Evolutionary conservation across 164 flowering plant species (phyloP).

Genomic region (Paratinospora sagittata): DNA sequence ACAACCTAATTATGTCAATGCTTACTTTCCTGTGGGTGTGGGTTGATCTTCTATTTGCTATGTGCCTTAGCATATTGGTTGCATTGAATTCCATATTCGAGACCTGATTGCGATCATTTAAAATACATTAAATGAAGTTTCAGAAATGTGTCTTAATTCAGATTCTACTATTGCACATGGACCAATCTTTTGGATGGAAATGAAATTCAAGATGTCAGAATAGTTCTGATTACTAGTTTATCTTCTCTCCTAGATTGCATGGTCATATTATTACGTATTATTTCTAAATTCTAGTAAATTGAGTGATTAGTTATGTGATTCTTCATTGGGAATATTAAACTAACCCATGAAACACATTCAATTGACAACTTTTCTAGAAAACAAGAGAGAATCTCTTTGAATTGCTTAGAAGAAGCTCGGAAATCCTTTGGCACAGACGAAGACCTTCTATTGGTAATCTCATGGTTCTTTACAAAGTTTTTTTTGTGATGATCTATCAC

Average conservation of each 20-base stretch:
- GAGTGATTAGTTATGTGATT: background rate
- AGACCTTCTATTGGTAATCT: conserved; percentile 81
- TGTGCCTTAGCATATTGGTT: background rate
- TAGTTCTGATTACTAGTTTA: background rate
- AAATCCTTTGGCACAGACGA: conserved; percentile 97
- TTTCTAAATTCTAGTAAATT: background rate
- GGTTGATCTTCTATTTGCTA: background rate
- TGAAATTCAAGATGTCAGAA: too few relatives aligned
- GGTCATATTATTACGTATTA: background rate
- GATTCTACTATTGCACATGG: background rate
- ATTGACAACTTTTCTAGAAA: conserved; percentile 42
- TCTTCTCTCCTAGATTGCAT: background rate
- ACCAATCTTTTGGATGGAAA: background rate
- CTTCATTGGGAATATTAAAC: background rate
- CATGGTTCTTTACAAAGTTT: background rate
- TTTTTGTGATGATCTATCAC: background rate
- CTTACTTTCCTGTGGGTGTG: background rate
- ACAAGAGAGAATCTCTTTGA: conserved; percentile 48
- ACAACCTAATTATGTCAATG: background rate
- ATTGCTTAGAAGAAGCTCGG: conserved; percentile 78
- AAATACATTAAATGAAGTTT: background rate
- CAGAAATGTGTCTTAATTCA: background rate
- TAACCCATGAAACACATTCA: conserved; percentile 1
- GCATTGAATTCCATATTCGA: background rate
- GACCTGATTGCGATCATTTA: background rate